A percentile compares a stretch with the other conserved stretches of the same genome.
Evolutionary conservation across 2,329 filamentous ascomycete species (phyloP).

Genomic region (Thielaviopsis ethacetica): DNA sequence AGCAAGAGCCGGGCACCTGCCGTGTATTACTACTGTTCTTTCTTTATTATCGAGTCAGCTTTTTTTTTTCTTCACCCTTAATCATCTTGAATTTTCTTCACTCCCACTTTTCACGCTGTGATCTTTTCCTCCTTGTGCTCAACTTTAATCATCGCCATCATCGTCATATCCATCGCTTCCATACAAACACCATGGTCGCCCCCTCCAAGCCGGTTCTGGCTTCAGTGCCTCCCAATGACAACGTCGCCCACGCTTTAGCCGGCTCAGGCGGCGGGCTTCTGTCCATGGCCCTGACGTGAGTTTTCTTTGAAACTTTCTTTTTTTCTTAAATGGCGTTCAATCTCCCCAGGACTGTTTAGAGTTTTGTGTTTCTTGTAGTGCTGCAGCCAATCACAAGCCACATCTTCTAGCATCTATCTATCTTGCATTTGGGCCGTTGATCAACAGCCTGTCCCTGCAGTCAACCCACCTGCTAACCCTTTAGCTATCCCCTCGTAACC

Average conservation of each 20-base stretch:
- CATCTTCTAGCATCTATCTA: too few relatives aligned
- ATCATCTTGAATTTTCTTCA: too few relatives aligned
- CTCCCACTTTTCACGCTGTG: too few relatives aligned
- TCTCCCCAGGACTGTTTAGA: neutral
- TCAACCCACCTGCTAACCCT: neutral
- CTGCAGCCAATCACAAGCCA: too few relatives aligned
- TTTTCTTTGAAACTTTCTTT: neutral
- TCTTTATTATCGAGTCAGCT: too few relatives aligned
- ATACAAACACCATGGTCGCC: slow-evolving; percentile 21
- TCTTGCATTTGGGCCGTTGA: too few relatives aligned
- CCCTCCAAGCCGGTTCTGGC: slow-evolving; percentile 35
- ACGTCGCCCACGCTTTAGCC: slow-evolving; percentile 86
- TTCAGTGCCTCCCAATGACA: slow-evolving; percentile 68
- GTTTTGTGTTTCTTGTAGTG: neutral
- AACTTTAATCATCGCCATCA: neutral
- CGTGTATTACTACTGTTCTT: too few relatives aligned
- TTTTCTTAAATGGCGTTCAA: neutral
- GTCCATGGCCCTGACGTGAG: slow-evolving; percentile 87
- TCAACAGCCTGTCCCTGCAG: neutral
- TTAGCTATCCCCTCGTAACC: slow-evolving; percentile 86
- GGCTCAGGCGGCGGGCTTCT: slow-evolving; percentile 86
- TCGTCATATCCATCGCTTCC: neutral
- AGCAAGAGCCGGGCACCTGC: too few relatives aligned
- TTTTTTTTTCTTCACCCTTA: too few relatives aligned
- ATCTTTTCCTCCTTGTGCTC: neutral